A percentile compares a stretch with the other conserved stretches of the same genome.
Evolutionary conservation across 441 rosid genomes (phyloP).

Genomic region (Biscutella laevigata): DNA sequence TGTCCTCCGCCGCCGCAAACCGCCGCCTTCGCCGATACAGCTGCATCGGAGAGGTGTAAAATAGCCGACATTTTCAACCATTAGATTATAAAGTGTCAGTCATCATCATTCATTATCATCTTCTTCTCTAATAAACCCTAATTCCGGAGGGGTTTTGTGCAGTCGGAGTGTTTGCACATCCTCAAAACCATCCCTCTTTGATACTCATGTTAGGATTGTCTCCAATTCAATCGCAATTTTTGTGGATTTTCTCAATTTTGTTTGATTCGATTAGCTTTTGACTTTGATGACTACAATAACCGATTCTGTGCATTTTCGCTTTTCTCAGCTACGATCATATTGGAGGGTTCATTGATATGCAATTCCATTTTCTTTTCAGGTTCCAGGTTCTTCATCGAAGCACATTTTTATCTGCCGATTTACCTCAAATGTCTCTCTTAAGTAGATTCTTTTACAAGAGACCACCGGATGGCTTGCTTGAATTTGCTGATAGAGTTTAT

Average conservation of each 20-base stretch:
- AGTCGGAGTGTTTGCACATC: slow-evolving; percentile 7
- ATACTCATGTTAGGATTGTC: neutral
- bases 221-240: slow-evolving; percentile 7
- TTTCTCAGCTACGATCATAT: slow-evolving; percentile 1
- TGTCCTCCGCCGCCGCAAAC: slow-evolving; percentile 11
- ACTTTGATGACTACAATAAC: slow-evolving; percentile 15
- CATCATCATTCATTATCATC: neutral
- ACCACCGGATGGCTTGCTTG: slow-evolving; percentile 96
- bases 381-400: slow-evolving; percentile 22
- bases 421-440: slow-evolving; percentile 53
- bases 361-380: slow-evolving; percentile 14
- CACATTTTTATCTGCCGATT: slow-evolving; percentile 19
- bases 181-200: neutral
- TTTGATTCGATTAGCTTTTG: slow-evolving; percentile 19
- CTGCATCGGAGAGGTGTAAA: slow-evolving; percentile 20
- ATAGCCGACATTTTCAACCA: neutral
- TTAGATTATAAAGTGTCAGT: neutral
- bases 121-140: slow-evolving; percentile 23
- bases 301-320: neutral
- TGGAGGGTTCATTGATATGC: neutral
- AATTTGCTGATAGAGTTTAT: slow-evolving; percentile 85
- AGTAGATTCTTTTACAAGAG: slow-evolving; percentile 83
- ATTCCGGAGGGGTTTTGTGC: neutral
- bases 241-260: neutral
- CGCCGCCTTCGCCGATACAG: slow-evolving; percentile 16